phyloP scores from a whole-genome alignment of 257 asterid genomes.

The Rauvolfia tetraphylla region DNA sequence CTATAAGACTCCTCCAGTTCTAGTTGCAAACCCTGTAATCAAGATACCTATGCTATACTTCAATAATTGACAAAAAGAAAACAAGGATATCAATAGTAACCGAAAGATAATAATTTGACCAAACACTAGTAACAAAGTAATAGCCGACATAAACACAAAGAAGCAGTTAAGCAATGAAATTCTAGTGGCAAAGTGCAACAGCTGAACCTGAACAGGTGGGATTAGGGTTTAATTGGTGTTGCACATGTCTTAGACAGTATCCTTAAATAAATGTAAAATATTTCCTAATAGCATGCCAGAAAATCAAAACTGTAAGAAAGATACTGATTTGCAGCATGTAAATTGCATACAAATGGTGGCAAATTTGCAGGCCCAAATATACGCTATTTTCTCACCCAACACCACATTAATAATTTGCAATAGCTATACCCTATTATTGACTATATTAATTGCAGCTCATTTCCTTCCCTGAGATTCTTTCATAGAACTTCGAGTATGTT shows the following conservation, averaged over 20 bases:
- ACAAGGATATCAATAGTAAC: background rate
- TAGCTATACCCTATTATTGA: background rate
- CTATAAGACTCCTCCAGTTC: background rate
- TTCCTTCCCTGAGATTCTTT: background rate
- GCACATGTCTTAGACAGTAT: background rate
- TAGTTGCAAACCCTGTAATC: background rate
- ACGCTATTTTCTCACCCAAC: background rate
- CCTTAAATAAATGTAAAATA: background rate
- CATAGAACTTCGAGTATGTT: background rate
- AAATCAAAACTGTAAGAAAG: background rate
- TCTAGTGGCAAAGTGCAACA: background rate
- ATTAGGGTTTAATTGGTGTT: background rate
- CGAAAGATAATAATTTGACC: background rate
- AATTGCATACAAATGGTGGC: background rate
- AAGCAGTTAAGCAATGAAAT: background rate
- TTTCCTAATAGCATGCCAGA: background rate
- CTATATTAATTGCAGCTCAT: background rate
- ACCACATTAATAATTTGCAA: background rate
- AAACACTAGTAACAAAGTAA: background rate
- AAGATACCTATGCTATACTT: background rate
- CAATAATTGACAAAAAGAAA: background rate
- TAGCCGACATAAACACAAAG: background rate
- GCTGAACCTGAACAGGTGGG: background rate
- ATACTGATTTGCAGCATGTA: background rate
- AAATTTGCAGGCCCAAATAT: background rate